These are phyloP conservation scores for Scleroderma citrinum DNA, from an alignment of 768 basidiomycete genomes.

Conservation along the genomic window DNA sequence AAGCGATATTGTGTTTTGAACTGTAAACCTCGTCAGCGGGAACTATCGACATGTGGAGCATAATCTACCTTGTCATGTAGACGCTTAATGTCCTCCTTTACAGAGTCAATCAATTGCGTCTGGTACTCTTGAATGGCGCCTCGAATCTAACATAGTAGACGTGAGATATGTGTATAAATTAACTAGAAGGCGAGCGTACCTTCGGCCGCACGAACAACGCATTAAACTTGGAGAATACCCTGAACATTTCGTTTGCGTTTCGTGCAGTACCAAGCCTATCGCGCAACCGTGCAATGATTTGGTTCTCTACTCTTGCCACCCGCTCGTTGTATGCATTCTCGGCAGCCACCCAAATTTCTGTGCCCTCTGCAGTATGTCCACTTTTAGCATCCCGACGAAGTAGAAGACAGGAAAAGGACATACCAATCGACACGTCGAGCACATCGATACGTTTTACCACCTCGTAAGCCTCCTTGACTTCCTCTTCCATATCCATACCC, in stretches of 20 bases:
- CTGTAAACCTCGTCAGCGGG: slow-evolving; percentile 31
- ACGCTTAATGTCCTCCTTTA: slow-evolving; percentile 95
- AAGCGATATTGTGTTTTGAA: slow-evolving; percentile 96
- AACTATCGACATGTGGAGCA: not conserved
- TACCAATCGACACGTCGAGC: slow-evolving; percentile 87
- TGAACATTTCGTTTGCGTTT: slow-evolving; percentile 99
- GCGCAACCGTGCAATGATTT: slow-evolving; percentile 90
- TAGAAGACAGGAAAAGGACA: slow-evolving; percentile 19
- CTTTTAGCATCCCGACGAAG: not conserved
- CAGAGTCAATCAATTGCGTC: slow-evolving; percentile 96
- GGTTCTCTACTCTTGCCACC: slow-evolving; percentile 95
- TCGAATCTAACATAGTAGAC: slow-evolving; percentile 55
- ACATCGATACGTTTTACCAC: slow-evolving; percentile 96
- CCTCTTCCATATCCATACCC: slow-evolving; percentile 97
- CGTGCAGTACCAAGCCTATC: slow-evolving; percentile 91
- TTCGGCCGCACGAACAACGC: slow-evolving; percentile 94
- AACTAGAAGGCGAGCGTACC: slow-evolving; percentile 37
- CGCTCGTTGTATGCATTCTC: slow-evolving; percentile 98
- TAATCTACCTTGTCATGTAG: slow-evolving; percentile 78
- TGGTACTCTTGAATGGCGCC: slow-evolving; percentile 99
- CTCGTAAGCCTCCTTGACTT: slow-evolving; percentile 94
- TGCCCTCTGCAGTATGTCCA: slow-evolving; percentile 62
- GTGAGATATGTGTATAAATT: not conserved
- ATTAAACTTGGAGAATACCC: slow-evolving; percentile 98
- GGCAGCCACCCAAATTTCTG: slow-evolving; percentile 95